A percentile compares a stretch with the other conserved stretches of the same genome.
phyloP scores from a whole-genome alignment of 169 alveolate species.

The Eimeria acervulina region DNA sequence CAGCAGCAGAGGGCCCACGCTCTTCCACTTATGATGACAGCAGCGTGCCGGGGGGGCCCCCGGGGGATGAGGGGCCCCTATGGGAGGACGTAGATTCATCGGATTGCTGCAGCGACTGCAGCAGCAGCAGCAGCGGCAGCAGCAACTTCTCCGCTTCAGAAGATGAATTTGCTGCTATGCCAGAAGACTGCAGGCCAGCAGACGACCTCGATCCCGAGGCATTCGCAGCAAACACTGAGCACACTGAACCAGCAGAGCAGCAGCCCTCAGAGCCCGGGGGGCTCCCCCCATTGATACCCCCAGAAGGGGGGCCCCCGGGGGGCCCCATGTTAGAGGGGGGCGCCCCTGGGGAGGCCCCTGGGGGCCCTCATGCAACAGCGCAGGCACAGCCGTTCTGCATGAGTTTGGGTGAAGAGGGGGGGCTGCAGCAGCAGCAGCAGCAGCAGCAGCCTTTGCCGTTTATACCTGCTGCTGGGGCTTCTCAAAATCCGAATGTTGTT shows the following conservation, averaged over 20 bases:
- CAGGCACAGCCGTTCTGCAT: neutral
- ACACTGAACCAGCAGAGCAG: too few species aligned
- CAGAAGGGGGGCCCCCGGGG: neutral
- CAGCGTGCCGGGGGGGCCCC: neutral
- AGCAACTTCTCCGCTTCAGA: conserved; percentile 27
- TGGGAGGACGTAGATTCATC: conserved; percentile 7
- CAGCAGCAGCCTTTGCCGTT: neutral
- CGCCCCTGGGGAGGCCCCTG: neutral
- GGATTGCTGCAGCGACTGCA: neutral
- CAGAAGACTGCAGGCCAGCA: neutral
- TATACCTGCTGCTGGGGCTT: neutral
- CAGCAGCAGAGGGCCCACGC: conserved; percentile 59
- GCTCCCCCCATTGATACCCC: too few species aligned
- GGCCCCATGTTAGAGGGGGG: too few species aligned
- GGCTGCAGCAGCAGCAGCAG: neutral
- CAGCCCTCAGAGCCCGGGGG: too few species aligned
- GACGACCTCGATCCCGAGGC: neutral
- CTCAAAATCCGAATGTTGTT: neutral
- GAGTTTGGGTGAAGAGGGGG: neutral
- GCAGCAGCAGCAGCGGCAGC: conserved; percentile 1
- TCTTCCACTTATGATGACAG: too few species aligned
- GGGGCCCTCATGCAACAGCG: neutral
- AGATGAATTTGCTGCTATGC: conserved; percentile 6
- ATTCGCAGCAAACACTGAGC: too few species aligned
- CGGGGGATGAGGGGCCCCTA: neutral